Evolutionary conservation across 73 alveolate genomes (phyloP).

Genomic region (Effrenium voratum): DNA sequence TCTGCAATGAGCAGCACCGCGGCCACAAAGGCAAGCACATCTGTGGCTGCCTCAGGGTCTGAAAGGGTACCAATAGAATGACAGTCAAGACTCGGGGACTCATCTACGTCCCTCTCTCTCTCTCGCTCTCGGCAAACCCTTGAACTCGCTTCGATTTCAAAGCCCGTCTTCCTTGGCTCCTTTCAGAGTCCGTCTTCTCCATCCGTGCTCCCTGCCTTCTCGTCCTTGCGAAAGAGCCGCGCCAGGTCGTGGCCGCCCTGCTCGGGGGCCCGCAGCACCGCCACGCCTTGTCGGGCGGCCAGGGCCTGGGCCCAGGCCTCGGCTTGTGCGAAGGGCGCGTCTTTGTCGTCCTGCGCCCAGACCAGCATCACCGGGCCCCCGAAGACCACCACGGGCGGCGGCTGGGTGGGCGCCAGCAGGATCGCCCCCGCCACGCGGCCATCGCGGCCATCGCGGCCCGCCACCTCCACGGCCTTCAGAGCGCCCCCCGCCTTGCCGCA

Average conservation of each 20-base stretch:
- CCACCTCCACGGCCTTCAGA: background rate
- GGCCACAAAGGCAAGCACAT: conserved; percentile 52
- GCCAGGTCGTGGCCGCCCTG: conserved; percentile 83
- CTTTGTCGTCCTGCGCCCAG: conserved; percentile 81
- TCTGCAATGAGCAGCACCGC: conserved; percentile 46
- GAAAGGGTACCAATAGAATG: too few species aligned
- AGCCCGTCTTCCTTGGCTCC: background rate
- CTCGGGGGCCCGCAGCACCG: conserved; percentile 84
- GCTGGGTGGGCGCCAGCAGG: conserved; percentile 50
- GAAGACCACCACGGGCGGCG: conserved; percentile 29
- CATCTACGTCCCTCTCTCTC: too few species aligned
- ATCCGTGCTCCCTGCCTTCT: background rate
- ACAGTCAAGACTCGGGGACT: too few species aligned
- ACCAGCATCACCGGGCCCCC: conserved; percentile 80
- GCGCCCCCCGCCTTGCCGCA: conserved; percentile 78
- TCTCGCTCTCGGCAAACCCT: too few species aligned
- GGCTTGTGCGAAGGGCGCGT: conserved; percentile 54
- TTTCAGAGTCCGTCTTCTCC: background rate
- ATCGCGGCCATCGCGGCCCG: conserved; percentile 19
- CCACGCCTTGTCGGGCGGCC: conserved; percentile 60
- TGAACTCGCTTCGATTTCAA: too few species aligned
- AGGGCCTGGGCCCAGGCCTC: conserved; percentile 54
- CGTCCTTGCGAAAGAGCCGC: conserved; percentile 72
- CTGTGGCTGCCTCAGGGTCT: conserved; percentile 38
- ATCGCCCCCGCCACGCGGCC: conserved; percentile 14